Evolutionary conservation across 2,329 filamentous ascomycete genomes (phyloP).

Genomic region (Xylaria sp.): DNA sequence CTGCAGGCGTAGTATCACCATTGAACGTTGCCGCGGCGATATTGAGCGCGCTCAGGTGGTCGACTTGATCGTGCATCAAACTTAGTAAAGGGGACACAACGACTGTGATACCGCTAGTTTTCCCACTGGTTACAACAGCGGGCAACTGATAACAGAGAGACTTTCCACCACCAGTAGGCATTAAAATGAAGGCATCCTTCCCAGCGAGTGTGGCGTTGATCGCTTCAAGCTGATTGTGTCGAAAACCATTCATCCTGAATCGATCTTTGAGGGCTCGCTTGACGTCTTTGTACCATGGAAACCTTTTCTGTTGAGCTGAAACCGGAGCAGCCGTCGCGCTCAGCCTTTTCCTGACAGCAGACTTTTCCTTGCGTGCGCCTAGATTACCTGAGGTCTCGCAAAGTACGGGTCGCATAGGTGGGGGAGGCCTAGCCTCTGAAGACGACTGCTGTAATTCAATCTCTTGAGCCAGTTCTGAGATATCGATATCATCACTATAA

Average conservation of each 20-base stretch:
- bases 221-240: slow-evolving; percentile 90
- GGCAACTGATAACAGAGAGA: slow-evolving; percentile 97
- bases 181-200: slow-evolving; percentile 92
- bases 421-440: slow-evolving; percentile 40
- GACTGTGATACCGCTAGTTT: slow-evolving; percentile 85
- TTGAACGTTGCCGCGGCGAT: slow-evolving; percentile 87
- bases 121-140: slow-evolving; percentile 82
- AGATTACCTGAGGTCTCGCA: slow-evolving; percentile 62
- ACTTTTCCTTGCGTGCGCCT: slow-evolving; percentile 49
- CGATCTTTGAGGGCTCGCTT: slow-evolving; percentile 80
- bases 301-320: slow-evolving; percentile 67
- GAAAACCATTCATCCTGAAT: slow-evolving; percentile 87
- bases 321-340: slow-evolving; percentile 51
- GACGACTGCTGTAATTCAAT: slow-evolving; percentile 58
- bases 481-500: slow-evolving; percentile 62
- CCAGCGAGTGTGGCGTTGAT: slow-evolving; percentile 92
- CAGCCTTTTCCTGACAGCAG: slow-evolving; percentile 48
- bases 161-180: slow-evolving; percentile 98
- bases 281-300: slow-evolving; percentile 88
- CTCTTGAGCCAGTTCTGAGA: slow-evolving; percentile 63
- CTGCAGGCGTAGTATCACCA: slow-evolving; percentile 72
- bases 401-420: slow-evolving; percentile 53
- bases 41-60: slow-evolving; percentile 77
- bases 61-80: slow-evolving; percentile 96
- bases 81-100: slow-evolving; percentile 96